Evolutionary conservation across 2,329 filamentous ascomycete species (phyloP), one percentile per base, ranked within the genome.

Genomic region (Aspergillus sp.): DNA sequence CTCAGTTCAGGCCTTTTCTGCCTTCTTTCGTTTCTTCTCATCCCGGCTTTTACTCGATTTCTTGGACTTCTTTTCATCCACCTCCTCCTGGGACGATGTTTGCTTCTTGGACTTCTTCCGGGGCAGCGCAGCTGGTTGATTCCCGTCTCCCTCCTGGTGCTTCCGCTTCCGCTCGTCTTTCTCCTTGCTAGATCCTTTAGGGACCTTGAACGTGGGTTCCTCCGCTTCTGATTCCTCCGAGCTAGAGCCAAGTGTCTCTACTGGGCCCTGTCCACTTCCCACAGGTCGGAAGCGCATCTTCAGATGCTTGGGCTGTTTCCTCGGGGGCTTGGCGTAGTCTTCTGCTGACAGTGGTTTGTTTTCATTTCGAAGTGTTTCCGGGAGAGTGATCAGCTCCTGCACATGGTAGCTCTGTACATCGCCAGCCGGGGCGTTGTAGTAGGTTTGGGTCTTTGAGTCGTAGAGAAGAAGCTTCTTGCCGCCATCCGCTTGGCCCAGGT

Each of bases 261-360:
- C 57, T 0, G 56, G 50, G 2, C 49, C 54, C 11, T 53, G 47
- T 6, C 54, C 52, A 39, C 65, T 68, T 27, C 70, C 70, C 32
- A 70, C 63, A 13, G 70, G 70, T 7, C 60, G 61, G 47, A 72
- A 72, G 28, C 70, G 69, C 68, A 71, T 70, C 50, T 65, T 69
- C 47, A 73, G 43, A 42, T 69, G 49, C 45, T 66, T 66, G 10
- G 70, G 70, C 42, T 73, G 69, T 41, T 66, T 57, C 31, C 63
- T 60, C 30, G 62, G 53, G 3, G 64, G 62, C 48, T 66, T 70
- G 26, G 61, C 58, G 33, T 60, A 46, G 37, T 60, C 51, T 33
- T 58, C 57, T 19, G 54, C 53, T 41, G 54, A 54, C 11, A 59
- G 40, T 7, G 54, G 48, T 6, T 49, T 46, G 37, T 61, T 56